Evolutionary conservation across 2,329 filamentous ascomycete species (phyloP).

Genomic region (Chaetomium strumarium): DNA sequence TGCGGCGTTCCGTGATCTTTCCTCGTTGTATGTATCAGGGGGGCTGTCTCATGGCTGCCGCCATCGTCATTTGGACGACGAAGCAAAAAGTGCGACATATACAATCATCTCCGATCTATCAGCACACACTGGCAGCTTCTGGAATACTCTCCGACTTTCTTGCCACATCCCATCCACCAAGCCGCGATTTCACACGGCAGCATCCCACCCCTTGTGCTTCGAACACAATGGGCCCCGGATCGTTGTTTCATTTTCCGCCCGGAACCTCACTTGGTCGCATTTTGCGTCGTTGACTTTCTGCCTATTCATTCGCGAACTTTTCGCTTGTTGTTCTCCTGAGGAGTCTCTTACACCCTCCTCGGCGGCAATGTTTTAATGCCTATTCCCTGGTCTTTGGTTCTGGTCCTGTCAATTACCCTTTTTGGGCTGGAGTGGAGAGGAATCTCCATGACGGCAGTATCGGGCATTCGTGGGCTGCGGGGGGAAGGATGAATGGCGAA

Average conservation of each 20-base stretch:
- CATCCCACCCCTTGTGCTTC: slow-evolving; percentile 40
- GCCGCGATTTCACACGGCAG: slow-evolving; percentile 53
- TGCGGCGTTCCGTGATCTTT: slow-evolving; percentile 22
- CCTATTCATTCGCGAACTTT: slow-evolving; percentile 30
- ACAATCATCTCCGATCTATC: slow-evolving; percentile 22
- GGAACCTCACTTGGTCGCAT: slow-evolving; percentile 26
- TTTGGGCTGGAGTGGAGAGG: not conserved
- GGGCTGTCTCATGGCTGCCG: slow-evolving; percentile 6
- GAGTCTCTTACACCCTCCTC: not conserved
- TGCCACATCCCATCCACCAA: slow-evolving; percentile 33
- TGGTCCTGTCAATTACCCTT: not conserved
- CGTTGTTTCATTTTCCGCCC: slow-evolving; percentile 29
- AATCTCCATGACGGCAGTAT: not conserved
- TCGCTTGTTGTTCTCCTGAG: slow-evolving; percentile 13
- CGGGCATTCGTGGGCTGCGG: slow-evolving; percentile 18
- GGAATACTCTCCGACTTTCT: slow-evolving; percentile 28
- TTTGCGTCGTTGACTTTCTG: slow-evolving; percentile 16
- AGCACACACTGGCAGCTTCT: slow-evolving; percentile 15
- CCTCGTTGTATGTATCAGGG: slow-evolving; percentile 25
- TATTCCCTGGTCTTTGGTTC: slow-evolving; percentile 17
- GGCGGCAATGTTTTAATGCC: slow-evolving; percentile 24
- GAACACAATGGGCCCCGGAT: slow-evolving; percentile 53
- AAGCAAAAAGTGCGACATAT: slow-evolving; percentile 1
- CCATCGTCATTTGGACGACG: not conserved
- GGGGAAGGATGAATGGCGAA: slow-evolving; percentile 23